phyloP scores from a whole-genome alignment of 768 basidiomycete species.

The Hericium coralloides region DNA sequence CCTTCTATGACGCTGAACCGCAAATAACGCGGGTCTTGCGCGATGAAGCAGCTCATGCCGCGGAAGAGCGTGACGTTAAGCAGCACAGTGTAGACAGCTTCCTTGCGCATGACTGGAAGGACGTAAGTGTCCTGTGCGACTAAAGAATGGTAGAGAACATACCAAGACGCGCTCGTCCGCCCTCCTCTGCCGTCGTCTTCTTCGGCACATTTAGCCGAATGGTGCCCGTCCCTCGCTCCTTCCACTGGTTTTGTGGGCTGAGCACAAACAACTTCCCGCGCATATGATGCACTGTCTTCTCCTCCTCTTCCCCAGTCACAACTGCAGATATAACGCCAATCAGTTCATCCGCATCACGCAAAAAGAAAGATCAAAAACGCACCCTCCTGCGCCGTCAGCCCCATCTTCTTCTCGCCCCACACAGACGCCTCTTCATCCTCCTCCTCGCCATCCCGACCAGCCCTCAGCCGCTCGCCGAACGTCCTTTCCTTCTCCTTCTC shows the following conservation, averaged over 20 bases:
- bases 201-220: slow-evolving; percentile 60
- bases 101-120: slow-evolving; percentile 71
- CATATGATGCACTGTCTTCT: slow-evolving; percentile 66
- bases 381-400: slow-evolving; percentile 65
- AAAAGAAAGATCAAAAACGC: slow-evolving; percentile 17
- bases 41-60: slow-evolving; percentile 66
- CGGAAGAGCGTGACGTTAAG: slow-evolving; percentile 70
- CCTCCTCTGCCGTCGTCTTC: slow-evolving; percentile 32
- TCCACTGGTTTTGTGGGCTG: slow-evolving; percentile 54
- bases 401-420: slow-evolving; percentile 36
- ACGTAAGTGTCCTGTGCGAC: not conserved
- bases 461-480: slow-evolving; percentile 63
- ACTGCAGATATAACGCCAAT: not conserved
- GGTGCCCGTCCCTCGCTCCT: slow-evolving; percentile 66
- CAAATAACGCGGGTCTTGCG: slow-evolving; percentile 74
- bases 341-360: not conserved
- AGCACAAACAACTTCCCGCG: slow-evolving; percentile 69
- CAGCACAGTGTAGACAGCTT: slow-evolving; percentile 67
- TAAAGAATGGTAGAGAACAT: slow-evolving; percentile 10
- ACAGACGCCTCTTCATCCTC: slow-evolving; percentile 28
- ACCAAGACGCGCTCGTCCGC: slow-evolving; percentile 64
- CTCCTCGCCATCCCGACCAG: slow-evolving; percentile 51
- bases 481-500: slow-evolving; percentile 10
- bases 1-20: slow-evolving; percentile 66
- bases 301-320: slow-evolving; percentile 75